These are phyloP conservation scores for Phaeosphaeria sp. DNA, from an alignment of 2,329 filamentous ascomycete genomes.

Conservation along the genomic window DNA sequence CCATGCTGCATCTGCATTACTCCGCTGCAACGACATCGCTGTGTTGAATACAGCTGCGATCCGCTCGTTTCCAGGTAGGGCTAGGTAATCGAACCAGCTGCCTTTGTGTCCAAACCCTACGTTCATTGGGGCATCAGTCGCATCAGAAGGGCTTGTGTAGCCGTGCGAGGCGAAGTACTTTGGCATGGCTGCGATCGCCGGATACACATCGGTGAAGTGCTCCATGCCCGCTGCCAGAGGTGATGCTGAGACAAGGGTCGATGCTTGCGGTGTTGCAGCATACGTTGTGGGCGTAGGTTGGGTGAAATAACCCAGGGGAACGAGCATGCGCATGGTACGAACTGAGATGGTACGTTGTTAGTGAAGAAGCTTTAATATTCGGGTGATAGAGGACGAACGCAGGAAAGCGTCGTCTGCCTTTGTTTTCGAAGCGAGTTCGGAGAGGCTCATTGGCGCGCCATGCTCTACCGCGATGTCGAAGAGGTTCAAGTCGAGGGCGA, in stretches of 20 bases:
- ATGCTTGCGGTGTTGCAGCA: constrained; percentile 4
- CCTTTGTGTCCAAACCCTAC: constrained; percentile 19
- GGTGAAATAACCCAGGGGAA: constrained; percentile 8
- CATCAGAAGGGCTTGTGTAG: constrained; percentile 38
- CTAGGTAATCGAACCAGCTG: constrained; percentile 37
- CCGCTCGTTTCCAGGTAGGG: constrained; percentile 13
- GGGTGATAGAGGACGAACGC: constrained; percentile 4
- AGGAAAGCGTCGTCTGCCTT: constrained; percentile 13
- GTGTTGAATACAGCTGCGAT: constrained; percentile 35
- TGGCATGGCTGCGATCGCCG: constrained; percentile 19
- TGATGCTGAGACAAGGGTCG: constrained; percentile 9
- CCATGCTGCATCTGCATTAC: constrained; percentile 9
- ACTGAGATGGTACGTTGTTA: constrained; percentile 1
- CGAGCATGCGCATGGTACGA: constrained; percentile 13
- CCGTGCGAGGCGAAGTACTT: constrained; percentile 36
- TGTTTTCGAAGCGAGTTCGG: constrained; percentile 15
- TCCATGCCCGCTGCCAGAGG: constrained; percentile 11
- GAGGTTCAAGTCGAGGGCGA: constrained; percentile 22
- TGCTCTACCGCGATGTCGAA: constrained; percentile 18
- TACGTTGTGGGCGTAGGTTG: constrained; percentile 2
- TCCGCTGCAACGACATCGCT: constrained; percentile 27
- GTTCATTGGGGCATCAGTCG: constrained; percentile 33
- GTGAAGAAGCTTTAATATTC: background rate
- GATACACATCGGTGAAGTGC: constrained; percentile 11
- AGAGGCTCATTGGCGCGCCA: constrained; percentile 7